A percentile compares a stretch with the other conserved stretches of the same genome.
phyloP scores from a whole-genome alignment of 495 filamentous ascomycete genomes.

The Penicillium salamii region DNA sequence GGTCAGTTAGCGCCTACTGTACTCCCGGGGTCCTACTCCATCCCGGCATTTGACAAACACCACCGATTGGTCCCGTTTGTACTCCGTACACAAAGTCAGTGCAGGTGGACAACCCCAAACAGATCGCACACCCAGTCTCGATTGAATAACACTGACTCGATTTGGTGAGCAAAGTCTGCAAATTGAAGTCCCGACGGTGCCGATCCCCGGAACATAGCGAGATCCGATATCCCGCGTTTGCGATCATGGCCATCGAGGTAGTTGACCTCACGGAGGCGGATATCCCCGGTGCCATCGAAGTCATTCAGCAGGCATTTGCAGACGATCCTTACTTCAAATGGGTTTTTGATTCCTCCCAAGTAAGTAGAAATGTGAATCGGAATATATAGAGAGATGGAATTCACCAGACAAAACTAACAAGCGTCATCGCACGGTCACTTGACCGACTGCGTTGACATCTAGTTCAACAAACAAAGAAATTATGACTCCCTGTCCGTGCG shows the following conservation, averaged over 20 bases:
- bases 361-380: no score
- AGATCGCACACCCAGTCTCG: neutral
- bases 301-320: conserved; percentile 55
- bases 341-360: conserved; percentile 54
- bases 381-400: no score
- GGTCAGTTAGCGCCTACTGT: no score
- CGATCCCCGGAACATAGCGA: neutral
- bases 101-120: neutral
- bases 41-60: neutral
- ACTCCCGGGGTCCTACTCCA: no score
- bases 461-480: conserved; percentile 55
- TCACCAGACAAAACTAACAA: conserved; percentile 14
- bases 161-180: neutral
- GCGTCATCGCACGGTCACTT: conserved; percentile 15
- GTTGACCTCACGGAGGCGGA: conserved; percentile 52
- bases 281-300: conserved; percentile 57
- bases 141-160: neutral
- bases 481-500: conserved; percentile 54
- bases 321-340: conserved; percentile 65
- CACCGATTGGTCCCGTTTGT: neutral
- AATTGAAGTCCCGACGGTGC: no score
- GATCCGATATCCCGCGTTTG: neutral
- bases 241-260: conserved; percentile 51
- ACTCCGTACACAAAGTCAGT: neutral
- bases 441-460: conserved; percentile 7